Percentiles rank a stretch among this genome's conserved stretches.
Conservation (phyloP, 192 early-diverging fungal genomes). For the Coemansia sp. region DNA sequence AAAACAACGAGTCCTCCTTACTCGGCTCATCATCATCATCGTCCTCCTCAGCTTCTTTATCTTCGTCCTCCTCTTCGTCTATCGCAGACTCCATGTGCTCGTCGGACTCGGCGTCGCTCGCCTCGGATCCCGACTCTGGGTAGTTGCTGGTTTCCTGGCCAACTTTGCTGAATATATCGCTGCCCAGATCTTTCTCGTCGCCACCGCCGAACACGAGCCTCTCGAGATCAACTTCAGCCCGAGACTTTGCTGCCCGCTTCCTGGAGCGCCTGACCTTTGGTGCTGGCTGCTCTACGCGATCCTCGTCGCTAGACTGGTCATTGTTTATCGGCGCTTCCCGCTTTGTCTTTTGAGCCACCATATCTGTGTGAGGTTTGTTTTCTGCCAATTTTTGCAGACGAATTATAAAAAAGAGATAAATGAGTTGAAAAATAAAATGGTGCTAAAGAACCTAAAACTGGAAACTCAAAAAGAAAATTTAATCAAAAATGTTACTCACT, state of each 20-base stretch:
- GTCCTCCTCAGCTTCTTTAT: background rate
- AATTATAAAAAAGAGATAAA: background rate
- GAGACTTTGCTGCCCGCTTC: constrained; percentile 53
- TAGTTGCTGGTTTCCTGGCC: background rate
- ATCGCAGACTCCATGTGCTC: background rate
- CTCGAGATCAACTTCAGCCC: constrained; percentile 73
- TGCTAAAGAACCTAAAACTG: background rate
- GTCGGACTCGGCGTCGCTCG: background rate
- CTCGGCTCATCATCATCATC: constrained; percentile 3
- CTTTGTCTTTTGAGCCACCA: background rate
- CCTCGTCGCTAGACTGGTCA: background rate
- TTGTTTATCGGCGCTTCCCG: background rate
- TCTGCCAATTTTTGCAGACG: background rate
- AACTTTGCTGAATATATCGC: constrained; percentile 22
- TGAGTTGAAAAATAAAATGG: background rate
- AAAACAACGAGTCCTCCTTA: constrained; percentile 30
- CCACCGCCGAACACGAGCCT: constrained; percentile 72
- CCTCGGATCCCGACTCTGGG: background rate
- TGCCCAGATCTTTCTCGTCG: constrained; percentile 34
- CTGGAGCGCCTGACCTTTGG: constrained; percentile 14
- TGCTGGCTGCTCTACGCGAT: background rate
- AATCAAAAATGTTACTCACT: background rate
- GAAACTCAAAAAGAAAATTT: background rate
- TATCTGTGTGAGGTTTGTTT: background rate
- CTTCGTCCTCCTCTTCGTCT: background rate